Evolutionary conservation across 495 filamentous ascomycete genomes (phyloP).

Genomic region (Pyrenula aspistea): DNA sequence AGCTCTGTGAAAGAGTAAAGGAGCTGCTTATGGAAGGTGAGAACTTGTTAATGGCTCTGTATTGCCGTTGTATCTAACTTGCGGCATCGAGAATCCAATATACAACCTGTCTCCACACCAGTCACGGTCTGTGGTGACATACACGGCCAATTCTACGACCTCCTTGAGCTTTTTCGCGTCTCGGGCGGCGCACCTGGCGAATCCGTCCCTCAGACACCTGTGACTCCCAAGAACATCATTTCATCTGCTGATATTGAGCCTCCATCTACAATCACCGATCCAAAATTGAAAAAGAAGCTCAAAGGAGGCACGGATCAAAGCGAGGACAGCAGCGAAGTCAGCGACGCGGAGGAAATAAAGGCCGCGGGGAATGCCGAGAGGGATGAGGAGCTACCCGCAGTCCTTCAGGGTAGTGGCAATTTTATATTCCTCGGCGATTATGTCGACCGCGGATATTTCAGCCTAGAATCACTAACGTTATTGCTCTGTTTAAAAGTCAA

Average conservation of each 20-base stretch:
- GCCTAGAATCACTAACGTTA: slow-evolving; percentile 89
- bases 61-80: not conserved
- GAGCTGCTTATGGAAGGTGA: slow-evolving; percentile 94
- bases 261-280: slow-evolving; percentile 73
- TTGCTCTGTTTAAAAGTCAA: slow-evolving; percentile 95
- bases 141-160: slow-evolving; percentile 97
- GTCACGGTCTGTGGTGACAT: slow-evolving; percentile 98
- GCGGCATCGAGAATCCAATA: slow-evolving; percentile 72
- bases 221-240: slow-evolving; percentile 54
- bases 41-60: slow-evolving; percentile 6
- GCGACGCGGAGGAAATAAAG: slow-evolving; percentile 31
- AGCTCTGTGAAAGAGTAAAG: slow-evolving; percentile 96
- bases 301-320: slow-evolving; percentile 34
- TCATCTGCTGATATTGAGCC: slow-evolving; percentile 80
- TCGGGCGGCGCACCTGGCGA: slow-evolving; percentile 90
- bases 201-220: slow-evolving; percentile 49
- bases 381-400: slow-evolving; percentile 27
- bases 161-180: slow-evolving; percentile 91
- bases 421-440: slow-evolving; percentile 97
- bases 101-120: slow-evolving; percentile 90
- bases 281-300: slow-evolving; percentile 70
- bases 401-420: slow-evolving; percentile 42
- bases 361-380: slow-evolving; percentile 29
- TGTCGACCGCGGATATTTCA: slow-evolving; percentile 96
- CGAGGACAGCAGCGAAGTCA: slow-evolving; percentile 26